A percentile compares a stretch with the other conserved stretches of the same genome.
These are phyloP conservation scores for Pachyrhizus erosus DNA, from an alignment of 306 rosid species.

Conservation along the genomic window DNA sequence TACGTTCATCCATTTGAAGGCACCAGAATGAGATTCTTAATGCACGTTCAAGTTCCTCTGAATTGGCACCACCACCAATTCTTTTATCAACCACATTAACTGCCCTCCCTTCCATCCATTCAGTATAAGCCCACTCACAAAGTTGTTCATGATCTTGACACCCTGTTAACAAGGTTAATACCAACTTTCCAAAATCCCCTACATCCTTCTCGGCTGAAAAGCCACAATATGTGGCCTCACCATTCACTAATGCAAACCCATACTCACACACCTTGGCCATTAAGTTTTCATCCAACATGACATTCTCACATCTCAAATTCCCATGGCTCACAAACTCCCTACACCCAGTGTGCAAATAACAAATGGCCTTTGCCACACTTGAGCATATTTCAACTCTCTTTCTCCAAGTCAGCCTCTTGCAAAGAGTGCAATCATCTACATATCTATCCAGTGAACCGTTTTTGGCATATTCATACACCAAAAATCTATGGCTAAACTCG, in stretches of 20 bases:
- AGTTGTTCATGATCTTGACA: conserved; percentile 48
- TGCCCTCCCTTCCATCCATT: conserved; percentile 64
- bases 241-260: conserved; percentile 60
- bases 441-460: conserved; percentile 66
- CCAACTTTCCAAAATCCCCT: conserved; percentile 73
- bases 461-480: conserved; percentile 67
- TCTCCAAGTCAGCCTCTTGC: conserved; percentile 76
- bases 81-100: conserved; percentile 62
- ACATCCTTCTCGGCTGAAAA: conserved; percentile 70
- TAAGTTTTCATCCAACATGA: conserved; percentile 66
- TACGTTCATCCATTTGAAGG: conserved; percentile 63
- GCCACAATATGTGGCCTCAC: conserved; percentile 48
- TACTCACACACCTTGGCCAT: conserved; percentile 69
- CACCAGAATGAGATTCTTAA: conserved; percentile 88
- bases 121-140: conserved; percentile 64
- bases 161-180: conserved; percentile 63
- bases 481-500: conserved; percentile 59
- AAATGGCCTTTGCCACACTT: conserved; percentile 70
- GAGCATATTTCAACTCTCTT: conserved; percentile 73
- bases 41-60: conserved; percentile 64
- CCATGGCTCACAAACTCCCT: conserved; percentile 85
- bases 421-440: conserved; percentile 55
- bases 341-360: conserved; percentile 79
- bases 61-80: conserved; percentile 49
- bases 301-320: conserved; percentile 65